phyloP scores from a whole-genome alignment of 495 filamentous ascomycete species.

The Geoglossum glabrum region DNA sequence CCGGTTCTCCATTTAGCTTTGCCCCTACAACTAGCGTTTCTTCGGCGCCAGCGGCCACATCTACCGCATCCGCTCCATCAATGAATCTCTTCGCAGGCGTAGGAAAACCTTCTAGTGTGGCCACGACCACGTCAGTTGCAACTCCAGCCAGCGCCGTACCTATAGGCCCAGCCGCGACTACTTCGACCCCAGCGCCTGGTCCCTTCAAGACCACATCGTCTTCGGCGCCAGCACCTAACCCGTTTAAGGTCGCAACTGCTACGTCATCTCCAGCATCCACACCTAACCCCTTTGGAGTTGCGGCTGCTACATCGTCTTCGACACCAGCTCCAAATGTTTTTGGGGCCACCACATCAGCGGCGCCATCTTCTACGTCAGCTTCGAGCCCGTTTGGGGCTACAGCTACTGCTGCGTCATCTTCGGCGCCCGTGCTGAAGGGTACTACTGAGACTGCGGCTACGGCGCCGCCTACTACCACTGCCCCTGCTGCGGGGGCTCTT shows the following conservation, averaged over 20 bases:
- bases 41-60: background rate
- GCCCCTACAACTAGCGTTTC: background rate
- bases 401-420: slow-evolving; percentile 11
- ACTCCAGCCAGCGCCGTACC: background rate
- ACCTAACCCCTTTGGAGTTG: slow-evolving; percentile 21
- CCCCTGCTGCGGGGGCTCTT: slow-evolving; percentile 22
- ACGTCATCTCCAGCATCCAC: slow-evolving; percentile 8
- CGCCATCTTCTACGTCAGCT: slow-evolving; percentile 5
- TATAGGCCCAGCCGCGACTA: background rate
- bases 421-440: slow-evolving; percentile 8
- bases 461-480: slow-evolving; percentile 18
- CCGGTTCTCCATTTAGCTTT: slow-evolving; percentile 6
- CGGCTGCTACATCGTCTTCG: background rate
- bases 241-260: slow-evolving; percentile 10
- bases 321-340: slow-evolving; percentile 4
- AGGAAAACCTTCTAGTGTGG: background rate
- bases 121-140: background rate
- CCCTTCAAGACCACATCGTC: slow-evolving; percentile 19
- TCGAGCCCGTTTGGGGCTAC: slow-evolving; percentile 12
- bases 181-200: slow-evolving; percentile 8
- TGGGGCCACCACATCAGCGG: background rate
- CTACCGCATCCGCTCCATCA: background rate
- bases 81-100: background rate
- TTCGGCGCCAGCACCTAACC: slow-evolving; percentile 6
- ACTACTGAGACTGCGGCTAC: background rate